Conservation (phyloP, 305 asterid genomes). For the Caryopteris hybrid region DNA sequence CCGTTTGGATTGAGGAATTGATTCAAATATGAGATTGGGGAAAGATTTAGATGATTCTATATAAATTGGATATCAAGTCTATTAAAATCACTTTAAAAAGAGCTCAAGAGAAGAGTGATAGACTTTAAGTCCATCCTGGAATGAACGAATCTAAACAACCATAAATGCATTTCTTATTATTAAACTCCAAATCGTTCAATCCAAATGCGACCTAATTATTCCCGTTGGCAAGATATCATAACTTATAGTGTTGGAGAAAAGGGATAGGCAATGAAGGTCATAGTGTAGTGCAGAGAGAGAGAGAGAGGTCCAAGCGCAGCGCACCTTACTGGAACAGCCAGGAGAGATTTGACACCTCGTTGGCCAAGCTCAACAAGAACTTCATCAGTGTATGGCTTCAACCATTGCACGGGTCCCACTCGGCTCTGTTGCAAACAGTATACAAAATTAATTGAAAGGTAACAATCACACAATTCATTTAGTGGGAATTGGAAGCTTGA, state of each 20-base stretch:
- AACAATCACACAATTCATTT: background rate
- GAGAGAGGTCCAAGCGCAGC: background rate
- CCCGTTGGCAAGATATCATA: background rate
- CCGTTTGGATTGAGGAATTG: background rate
- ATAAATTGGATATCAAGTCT: background rate
- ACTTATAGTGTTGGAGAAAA: background rate
- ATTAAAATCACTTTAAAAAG: background rate
- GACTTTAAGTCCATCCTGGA: no score
- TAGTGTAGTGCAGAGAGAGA: background rate
- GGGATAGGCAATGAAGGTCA: background rate
- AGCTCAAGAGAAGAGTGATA: no score
- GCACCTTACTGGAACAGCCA: constrained; percentile 91
- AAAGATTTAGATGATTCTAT: background rate
- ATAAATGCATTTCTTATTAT: background rate
- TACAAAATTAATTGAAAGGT: background rate
- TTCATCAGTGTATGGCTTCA: constrained; percentile 94
- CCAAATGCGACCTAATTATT: background rate
- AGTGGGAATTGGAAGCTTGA: background rate
- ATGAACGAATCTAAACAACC: background rate
- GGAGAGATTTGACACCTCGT: constrained; percentile 74
- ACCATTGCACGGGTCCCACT: constrained; percentile 97
- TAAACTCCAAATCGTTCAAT: background rate
- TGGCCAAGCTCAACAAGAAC: constrained; percentile 88
- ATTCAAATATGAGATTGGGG: background rate
- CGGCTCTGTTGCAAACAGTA: constrained; percentile 56